phyloP scores from a whole-genome alignment of 2,329 filamentous ascomycete species.

The Aspergillus pseudoviridinutans region DNA sequence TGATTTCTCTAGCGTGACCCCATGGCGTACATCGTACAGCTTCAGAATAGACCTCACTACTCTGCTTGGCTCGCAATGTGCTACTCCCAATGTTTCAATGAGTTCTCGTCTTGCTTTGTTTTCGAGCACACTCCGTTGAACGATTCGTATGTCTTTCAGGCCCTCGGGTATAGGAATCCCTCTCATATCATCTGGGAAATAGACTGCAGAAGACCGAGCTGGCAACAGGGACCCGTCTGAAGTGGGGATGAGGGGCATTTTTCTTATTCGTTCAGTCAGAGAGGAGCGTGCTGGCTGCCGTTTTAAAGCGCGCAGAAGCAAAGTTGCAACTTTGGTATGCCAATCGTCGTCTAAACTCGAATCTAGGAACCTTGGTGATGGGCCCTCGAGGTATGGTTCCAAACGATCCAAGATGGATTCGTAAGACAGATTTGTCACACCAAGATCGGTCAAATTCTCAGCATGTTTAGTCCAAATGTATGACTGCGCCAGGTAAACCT shows the following conservation, averaged over 20 bases:
- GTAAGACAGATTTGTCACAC: background rate
- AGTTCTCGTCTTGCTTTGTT: background rate
- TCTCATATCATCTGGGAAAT: background rate
- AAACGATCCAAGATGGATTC: constrained; percentile 1
- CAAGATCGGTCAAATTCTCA: background rate
- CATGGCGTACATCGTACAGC: background rate
- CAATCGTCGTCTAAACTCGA: background rate
- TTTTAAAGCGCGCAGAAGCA: constrained; percentile 1
- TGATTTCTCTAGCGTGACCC: constrained; percentile 1
- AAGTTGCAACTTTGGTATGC: constrained; percentile 1
- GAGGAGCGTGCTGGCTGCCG: background rate
- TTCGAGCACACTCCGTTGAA: background rate
- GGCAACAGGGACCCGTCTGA: background rate
- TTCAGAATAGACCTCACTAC: constrained; percentile 1
- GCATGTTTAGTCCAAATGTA: background rate
- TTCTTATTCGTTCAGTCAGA: background rate
- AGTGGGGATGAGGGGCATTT: no score
- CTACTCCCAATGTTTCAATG: background rate
- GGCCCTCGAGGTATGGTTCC: background rate
- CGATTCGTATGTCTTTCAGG: background rate
- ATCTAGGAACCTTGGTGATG: background rate
- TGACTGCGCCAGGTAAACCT: background rate
- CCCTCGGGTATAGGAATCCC: background rate
- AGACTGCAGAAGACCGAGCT: background rate
- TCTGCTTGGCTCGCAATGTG: background rate